phyloP scores from a whole-genome alignment of 352 stramenopile genomes.

The Phytophthora aleatoria region DNA sequence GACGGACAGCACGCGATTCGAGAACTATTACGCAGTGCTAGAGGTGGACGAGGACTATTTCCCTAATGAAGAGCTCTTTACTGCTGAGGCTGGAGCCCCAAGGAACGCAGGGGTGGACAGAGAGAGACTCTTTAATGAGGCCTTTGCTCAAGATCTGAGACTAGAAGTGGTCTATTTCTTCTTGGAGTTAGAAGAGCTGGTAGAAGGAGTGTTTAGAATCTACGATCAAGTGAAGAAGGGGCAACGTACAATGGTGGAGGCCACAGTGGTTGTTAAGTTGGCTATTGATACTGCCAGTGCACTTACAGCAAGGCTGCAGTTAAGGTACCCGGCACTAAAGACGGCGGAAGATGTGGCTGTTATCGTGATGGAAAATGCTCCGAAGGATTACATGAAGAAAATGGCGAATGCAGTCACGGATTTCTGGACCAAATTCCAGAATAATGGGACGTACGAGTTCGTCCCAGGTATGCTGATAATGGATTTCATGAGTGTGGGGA shows the following conservation, averaged over 20 bases:
- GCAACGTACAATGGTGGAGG: too few relatives aligned
- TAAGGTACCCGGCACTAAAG: too few relatives aligned
- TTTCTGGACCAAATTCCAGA: too few relatives aligned
- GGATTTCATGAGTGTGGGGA: not conserved
- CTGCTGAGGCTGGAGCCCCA: not conserved
- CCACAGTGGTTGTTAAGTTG: too few relatives aligned
- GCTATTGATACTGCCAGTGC: too few relatives aligned
- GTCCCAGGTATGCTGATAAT: not conserved
- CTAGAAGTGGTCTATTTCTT: not conserved
- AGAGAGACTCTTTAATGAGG: conserved; percentile 20
- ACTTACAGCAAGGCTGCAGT: too few relatives aligned
- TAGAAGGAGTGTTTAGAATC: too few relatives aligned
- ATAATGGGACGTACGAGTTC: not conserved
- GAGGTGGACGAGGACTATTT: conserved; percentile 11
- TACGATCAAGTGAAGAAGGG: too few relatives aligned
- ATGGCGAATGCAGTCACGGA: too few relatives aligned
- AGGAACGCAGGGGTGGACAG: conserved; percentile 5
- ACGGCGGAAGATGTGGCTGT: too few relatives aligned
- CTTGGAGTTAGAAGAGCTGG: not conserved
- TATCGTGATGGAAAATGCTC: too few relatives aligned
- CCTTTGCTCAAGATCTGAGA: conserved; percentile 11
- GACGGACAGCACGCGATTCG: conserved; percentile 1
- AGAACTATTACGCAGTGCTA: conserved; percentile 29
- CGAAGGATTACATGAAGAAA: too few relatives aligned
- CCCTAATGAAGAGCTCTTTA: not conserved